phyloP scores from a whole-genome alignment of 371 early-diverging fungal genomes.

The Saksenaea vasiformis region DNA sequence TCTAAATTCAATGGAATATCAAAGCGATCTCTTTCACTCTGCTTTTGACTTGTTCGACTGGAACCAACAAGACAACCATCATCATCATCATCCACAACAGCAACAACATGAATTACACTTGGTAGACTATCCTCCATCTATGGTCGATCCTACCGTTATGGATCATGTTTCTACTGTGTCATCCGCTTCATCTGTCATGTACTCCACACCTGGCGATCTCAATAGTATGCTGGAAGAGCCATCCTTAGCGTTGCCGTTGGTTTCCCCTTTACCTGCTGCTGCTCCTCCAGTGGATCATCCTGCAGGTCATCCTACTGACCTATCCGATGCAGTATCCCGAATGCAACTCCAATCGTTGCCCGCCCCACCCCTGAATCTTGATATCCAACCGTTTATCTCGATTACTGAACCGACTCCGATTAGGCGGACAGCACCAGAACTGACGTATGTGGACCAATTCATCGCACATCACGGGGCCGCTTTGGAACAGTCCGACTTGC shows the following conservation, averaged over 20 bases:
- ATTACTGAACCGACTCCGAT: constrained; percentile 29
- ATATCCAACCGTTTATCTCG: constrained; percentile 29
- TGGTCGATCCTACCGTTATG: background rate
- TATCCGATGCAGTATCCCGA: background rate
- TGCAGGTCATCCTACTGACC: background rate
- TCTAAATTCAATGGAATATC: background rate
- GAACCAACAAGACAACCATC: background rate
- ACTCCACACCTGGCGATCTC: background rate
- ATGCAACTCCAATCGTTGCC: background rate
- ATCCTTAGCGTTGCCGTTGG: background rate
- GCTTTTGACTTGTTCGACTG: background rate
- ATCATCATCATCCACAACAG: background rate
- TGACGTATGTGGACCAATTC: constrained; percentile 18
- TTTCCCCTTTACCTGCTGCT: background rate
- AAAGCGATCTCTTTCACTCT: background rate
- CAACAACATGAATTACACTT: background rate
- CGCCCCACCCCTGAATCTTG: constrained; percentile 13
- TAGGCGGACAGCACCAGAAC: constrained; percentile 13
- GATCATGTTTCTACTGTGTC: background rate
- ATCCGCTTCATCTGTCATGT: constrained; percentile 1
- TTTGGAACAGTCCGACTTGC: constrained; percentile 8
- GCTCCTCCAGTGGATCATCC: background rate
- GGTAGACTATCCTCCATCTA: background rate
- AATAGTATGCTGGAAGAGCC: background rate
- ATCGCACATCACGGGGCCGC: constrained; percentile 15